A percentile compares a stretch with the other conserved stretches of the same genome.
Conservation (phyloP, 768 basidiomycete genomes). For the Boletus edulis region DNA sequence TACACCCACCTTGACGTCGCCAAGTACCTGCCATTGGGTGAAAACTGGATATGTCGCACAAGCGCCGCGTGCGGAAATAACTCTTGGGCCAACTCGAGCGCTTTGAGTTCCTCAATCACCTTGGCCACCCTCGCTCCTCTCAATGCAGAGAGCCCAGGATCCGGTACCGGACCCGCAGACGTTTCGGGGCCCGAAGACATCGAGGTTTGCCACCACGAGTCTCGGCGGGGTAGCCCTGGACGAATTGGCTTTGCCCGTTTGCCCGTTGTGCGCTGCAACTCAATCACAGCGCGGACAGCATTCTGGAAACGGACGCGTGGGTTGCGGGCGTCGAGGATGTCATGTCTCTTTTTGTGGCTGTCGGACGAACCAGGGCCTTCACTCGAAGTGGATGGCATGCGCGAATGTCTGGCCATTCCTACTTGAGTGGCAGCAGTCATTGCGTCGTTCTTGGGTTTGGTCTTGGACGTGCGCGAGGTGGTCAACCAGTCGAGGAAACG, state of each 20-base stretch:
- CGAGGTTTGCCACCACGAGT: conserved; percentile 28
- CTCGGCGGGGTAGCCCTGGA: conserved; percentile 24
- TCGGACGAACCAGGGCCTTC: conserved; percentile 2
- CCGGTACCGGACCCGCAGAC: conserved; percentile 16
- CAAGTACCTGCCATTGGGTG: conserved; percentile 51
- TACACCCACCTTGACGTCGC: conserved; percentile 49
- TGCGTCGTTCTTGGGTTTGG: background rate
- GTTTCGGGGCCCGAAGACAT: background rate
- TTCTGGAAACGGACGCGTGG: conserved; percentile 37
- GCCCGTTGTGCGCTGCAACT: conserved; percentile 32
- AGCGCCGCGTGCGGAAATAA: conserved; percentile 44
- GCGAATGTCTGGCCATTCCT: background rate
- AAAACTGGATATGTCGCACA: conserved; percentile 55
- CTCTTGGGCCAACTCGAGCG: conserved; percentile 37
- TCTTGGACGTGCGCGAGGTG: background rate
- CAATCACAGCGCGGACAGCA: conserved; percentile 43
- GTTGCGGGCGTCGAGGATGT: conserved; percentile 20
- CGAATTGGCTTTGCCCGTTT: conserved; percentile 20
- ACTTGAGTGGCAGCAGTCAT: background rate
- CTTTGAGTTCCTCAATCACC: conserved; percentile 40
- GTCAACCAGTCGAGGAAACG: conserved; percentile 14
- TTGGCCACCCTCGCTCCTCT: conserved; percentile 38
- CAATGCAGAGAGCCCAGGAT: conserved; percentile 23
- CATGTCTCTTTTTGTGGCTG: background rate
- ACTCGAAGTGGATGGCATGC: conserved; percentile 2